Evolutionary conservation across 1,284 basidiomycete species (phyloP).

Genomic region (Cryptococcus sp.): DNA sequence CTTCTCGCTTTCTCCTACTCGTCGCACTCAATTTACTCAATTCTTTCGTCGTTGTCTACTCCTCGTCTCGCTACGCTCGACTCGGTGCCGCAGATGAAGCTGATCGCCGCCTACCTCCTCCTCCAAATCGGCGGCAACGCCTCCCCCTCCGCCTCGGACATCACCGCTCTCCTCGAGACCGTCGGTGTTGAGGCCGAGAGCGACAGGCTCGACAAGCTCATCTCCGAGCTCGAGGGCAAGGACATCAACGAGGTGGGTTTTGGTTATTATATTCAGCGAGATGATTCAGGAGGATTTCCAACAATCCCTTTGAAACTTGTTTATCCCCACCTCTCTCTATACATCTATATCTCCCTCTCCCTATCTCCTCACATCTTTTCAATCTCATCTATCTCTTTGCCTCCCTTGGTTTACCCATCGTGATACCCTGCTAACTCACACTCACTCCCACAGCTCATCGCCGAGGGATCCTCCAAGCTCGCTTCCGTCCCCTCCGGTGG

Average conservation of each 20-base stretch:
- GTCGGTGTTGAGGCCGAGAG: conserved; percentile 91
- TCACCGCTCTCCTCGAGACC: conserved; percentile 82
- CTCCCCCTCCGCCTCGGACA: conserved; percentile 81
- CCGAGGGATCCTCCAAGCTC: conserved; percentile 84
- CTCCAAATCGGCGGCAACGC: conserved; percentile 92
- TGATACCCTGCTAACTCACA: background rate
- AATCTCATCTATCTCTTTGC: too few species aligned
- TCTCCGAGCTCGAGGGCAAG: conserved; percentile 93
- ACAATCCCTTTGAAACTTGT: background rate
- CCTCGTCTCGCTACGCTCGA: background rate
- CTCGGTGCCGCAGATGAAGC: conserved; percentile 72
- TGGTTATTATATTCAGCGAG: background rate
- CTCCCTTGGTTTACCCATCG: too few species aligned
- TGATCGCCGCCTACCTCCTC: conserved; percentile 97
- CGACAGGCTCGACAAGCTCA: conserved; percentile 77
- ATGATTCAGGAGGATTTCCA: background rate
- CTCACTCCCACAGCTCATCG: conserved; percentile 68
- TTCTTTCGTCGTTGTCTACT: too few species aligned
- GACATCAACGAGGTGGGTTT: conserved; percentile 72
- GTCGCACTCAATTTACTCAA: too few species aligned
- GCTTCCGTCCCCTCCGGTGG: conserved; percentile 67
- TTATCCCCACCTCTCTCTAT: background rate
- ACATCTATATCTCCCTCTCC: background rate
- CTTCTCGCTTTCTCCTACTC: too few species aligned
- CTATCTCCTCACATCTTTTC: too few species aligned